phyloP scores from a whole-genome alignment of 2,329 filamentous ascomycete genomes.

The Fusarium citri region DNA sequence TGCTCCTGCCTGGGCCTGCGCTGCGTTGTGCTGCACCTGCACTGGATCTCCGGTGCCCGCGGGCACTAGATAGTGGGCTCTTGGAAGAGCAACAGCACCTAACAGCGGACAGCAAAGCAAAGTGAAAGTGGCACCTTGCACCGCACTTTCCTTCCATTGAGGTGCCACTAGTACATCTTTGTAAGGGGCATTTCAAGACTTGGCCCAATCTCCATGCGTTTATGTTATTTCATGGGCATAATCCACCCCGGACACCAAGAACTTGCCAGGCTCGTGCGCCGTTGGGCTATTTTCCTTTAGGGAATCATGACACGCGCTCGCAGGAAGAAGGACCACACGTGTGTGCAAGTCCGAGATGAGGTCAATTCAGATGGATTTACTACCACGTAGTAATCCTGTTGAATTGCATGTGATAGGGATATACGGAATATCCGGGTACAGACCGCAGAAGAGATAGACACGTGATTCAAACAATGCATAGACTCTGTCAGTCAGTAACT shows the following conservation, averaged over 20 bases:
- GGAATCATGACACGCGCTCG: slow-evolving; percentile 24
- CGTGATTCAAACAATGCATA: slow-evolving; percentile 32
- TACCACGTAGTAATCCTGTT: slow-evolving; percentile 23
- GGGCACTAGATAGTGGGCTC: slow-evolving; percentile 4
- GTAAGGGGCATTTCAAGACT: slow-evolving; percentile 33
- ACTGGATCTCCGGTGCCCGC: slow-evolving; percentile 39
- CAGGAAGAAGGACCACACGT: slow-evolving; percentile 21
- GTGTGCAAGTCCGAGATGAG: slow-evolving; percentile 37
- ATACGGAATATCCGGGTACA: slow-evolving; percentile 14
- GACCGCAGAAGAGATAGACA: slow-evolving; percentile 14
- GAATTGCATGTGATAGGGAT: slow-evolving; percentile 52
- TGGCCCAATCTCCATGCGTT: slow-evolving; percentile 39
- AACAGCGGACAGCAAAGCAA: slow-evolving; percentile 3
- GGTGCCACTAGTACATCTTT: slow-evolving; percentile 38
- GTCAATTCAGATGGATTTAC: slow-evolving; percentile 14
- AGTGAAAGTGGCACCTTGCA: slow-evolving; percentile 44
- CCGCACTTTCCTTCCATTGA: slow-evolving; percentile 37
- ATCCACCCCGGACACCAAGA: slow-evolving; percentile 29
- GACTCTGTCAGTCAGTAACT: background rate
- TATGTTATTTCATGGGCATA: slow-evolving; percentile 23
- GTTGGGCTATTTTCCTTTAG: slow-evolving; percentile 7
- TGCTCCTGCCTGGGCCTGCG: slow-evolving; percentile 13
- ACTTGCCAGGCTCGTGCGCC: slow-evolving; percentile 28
- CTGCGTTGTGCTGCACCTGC: slow-evolving; percentile 23
- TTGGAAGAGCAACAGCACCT: background rate